These are phyloP conservation scores for Tuber melanosporum DNA, from an alignment of 495 filamentous ascomycete genomes.

Conservation along the genomic window DNA sequence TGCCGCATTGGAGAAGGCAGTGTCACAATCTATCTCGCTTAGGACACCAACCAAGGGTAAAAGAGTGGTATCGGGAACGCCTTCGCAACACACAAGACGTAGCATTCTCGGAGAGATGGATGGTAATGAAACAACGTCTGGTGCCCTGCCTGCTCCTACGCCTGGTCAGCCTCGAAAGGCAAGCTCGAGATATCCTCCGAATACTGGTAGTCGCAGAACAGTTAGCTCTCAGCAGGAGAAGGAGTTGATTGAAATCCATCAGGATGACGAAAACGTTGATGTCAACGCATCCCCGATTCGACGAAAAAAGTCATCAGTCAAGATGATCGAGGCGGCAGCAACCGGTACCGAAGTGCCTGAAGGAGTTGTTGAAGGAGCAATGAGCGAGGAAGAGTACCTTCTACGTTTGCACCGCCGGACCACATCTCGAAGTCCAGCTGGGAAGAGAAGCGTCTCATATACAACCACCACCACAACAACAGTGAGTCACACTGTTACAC, in stretches of 20 bases:
- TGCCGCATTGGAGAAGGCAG: slow-evolving; percentile 42
- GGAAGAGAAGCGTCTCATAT: slow-evolving; percentile 50
- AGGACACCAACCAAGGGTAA: slow-evolving; percentile 71
- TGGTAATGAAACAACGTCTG: slow-evolving; percentile 60
- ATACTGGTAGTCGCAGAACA: slow-evolving; percentile 31
- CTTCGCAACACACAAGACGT: slow-evolving; percentile 75
- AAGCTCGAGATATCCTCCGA: slow-evolving; percentile 43
- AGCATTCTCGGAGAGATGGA: slow-evolving; percentile 81
- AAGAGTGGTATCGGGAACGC: slow-evolving; percentile 54
- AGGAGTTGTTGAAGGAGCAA: slow-evolving; percentile 17
- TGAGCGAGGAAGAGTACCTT: slow-evolving; percentile 41
- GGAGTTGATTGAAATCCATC: slow-evolving; percentile 25
- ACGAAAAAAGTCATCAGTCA: slow-evolving; percentile 28
- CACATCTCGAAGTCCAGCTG: slow-evolving; percentile 30
- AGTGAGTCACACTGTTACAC: slow-evolving; percentile 50
- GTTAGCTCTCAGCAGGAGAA: slow-evolving; percentile 13
- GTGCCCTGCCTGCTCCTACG: slow-evolving; percentile 85
- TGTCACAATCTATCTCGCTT: slow-evolving; percentile 55
- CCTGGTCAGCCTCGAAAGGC: slow-evolving; percentile 93
- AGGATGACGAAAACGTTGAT: slow-evolving; percentile 27
- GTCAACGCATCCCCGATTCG: slow-evolving; percentile 32
- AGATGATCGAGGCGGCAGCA: slow-evolving; percentile 30
- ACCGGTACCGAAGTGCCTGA: not conserved
- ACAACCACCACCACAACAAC: slow-evolving; percentile 59
- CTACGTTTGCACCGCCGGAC: slow-evolving; percentile 37